Evolutionary conservation across 805 yeast genomes (phyloP).

Genomic region (Priceomyces medius): DNA sequence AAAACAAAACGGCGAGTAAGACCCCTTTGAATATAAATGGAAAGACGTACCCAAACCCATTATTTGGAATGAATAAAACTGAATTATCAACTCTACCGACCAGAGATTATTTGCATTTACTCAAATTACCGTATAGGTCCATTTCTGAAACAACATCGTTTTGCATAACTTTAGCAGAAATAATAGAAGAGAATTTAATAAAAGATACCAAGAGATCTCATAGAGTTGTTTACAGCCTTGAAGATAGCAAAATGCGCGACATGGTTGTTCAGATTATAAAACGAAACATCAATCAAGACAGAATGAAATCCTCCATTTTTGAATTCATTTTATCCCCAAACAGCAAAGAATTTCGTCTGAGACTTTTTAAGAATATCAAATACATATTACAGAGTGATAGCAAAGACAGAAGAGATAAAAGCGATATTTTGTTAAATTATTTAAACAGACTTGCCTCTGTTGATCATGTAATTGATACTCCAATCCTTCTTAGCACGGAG

Average conservation of each 20-base stretch:
- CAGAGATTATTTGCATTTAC: conserved; percentile 25
- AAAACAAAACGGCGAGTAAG: background rate
- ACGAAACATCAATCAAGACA: conserved; percentile 16
- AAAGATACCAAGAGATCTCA: conserved; percentile 23
- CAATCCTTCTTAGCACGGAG: conserved; percentile 17
- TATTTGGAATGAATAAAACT: conserved; percentile 25
- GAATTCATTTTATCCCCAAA: conserved; percentile 26
- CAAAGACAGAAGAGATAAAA: conserved; percentile 12
- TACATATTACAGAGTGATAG: conserved; percentile 12
- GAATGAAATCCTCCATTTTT: conserved; percentile 25
- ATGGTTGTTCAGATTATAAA: conserved; percentile 17
- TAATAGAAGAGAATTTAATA: conserved; percentile 29
- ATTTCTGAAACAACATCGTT: conserved; percentile 26
- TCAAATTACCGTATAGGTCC: conserved; percentile 21
- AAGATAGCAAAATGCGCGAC: conserved; percentile 17
- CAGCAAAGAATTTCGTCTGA: conserved; percentile 13
- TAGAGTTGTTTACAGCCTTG: conserved; percentile 17
- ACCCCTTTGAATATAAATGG: conserved; percentile 13
- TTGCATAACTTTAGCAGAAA: conserved; percentile 27
- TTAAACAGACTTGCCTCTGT: conserved; percentile 25
- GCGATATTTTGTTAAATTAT: conserved; percentile 23
- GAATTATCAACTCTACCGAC: conserved; percentile 23
- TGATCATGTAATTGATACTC: conserved; percentile 19
- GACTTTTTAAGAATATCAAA: conserved; percentile 18
- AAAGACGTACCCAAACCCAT: conserved; percentile 34